Conservation (phyloP, 2,329 filamentous ascomycete species). For the Setomelanomma holmii region DNA sequence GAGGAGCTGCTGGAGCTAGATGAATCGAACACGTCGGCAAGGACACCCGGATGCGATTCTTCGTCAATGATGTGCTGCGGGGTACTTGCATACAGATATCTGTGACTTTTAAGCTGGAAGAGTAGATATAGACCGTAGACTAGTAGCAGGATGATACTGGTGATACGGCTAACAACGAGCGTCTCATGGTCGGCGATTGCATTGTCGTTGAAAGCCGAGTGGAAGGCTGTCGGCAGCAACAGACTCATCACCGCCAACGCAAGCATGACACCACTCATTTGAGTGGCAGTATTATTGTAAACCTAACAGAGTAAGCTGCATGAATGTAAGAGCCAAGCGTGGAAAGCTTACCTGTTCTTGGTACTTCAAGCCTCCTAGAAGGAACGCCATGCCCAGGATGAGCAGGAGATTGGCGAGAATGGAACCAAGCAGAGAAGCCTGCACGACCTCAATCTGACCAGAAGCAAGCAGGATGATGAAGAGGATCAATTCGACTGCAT, state of each 20-base stretch:
- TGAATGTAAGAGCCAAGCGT: not conserved
- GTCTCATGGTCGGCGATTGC: constrained; percentile 71
- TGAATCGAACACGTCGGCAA: constrained; percentile 80
- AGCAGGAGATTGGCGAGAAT: constrained; percentile 88
- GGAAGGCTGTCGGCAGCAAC: constrained; percentile 89
- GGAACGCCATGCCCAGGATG: constrained; percentile 90
- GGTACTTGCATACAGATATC: constrained; percentile 89
- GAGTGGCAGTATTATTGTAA: constrained; percentile 93
- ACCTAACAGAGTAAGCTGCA: constrained; percentile 63
- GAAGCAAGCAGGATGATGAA: constrained; percentile 55
- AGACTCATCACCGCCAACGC: constrained; percentile 91
- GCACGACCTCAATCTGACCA: constrained; percentile 88
- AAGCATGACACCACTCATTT: constrained; percentile 93
- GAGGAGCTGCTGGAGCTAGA: constrained; percentile 63
- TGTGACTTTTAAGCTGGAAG: constrained; percentile 90
- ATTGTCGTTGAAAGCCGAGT: constrained; percentile 77
- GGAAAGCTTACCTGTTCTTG: constrained; percentile 73
- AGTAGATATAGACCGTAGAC: constrained; percentile 85
- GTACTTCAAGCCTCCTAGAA: constrained; percentile 83
- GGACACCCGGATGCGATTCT: constrained; percentile 83
- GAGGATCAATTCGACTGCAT: constrained; percentile 61
- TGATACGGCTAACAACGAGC: constrained; percentile 85
- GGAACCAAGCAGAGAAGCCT: constrained; percentile 87
- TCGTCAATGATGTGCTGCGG: constrained; percentile 93
- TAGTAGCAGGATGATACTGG: constrained; percentile 82